Base-by-base conservation (phyloP, 176 grass and related monocot genomes). In the Aegilops bicornis region DNA sequence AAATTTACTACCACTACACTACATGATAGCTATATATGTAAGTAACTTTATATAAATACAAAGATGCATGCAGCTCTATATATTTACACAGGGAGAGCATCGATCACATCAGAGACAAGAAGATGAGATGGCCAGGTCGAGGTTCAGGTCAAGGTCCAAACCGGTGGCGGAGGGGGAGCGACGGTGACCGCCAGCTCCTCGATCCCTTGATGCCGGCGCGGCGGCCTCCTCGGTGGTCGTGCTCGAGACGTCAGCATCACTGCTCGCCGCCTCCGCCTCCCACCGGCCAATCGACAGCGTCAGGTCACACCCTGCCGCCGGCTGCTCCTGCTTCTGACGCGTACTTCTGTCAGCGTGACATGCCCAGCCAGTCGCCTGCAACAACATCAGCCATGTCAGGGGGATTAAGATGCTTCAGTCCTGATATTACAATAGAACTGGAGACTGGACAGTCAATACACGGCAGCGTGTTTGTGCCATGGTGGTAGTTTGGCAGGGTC, bases 91-190 rank as follows among this genome's bases (percentile, higher is more conserved):
- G 22, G 60, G 22, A 47, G 9, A 19, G 11, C 3, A 59, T 91
- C 25, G 36, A 72, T 73, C n/a, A 73, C n/a, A 39, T 73, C 87
- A 95, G 30, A 84, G 78, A 79, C 93, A n/a, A n/a, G n/a, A 92
- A 35, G 88, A 89, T 37, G 93, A 95, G 39, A 95, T 84, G 74
- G 83, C 88, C n/a, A 92, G 69, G 71, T 92, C 88, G n/a, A 95
- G 63, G 83, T 95, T 95, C 71, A 95, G 66, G 40, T 81, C 39
- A 27, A 74, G 71, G 23, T 47, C 43, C 5, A 74, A 39, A 25
- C 14, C 12, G 24, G 16, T 35, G 64, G 19, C 56, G 12, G 43
- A 14, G 43, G 48, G 13, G 12, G 36, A 29, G 43, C 73, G 24
- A 24, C 1, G 43, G 50, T 43, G 73, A 59, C 14, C 71, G 3